These are phyloP conservation scores for Chalciporus piperatoides DNA, from an alignment of 1,284 basidiomycete genomes.

Conservation along the genomic window DNA sequence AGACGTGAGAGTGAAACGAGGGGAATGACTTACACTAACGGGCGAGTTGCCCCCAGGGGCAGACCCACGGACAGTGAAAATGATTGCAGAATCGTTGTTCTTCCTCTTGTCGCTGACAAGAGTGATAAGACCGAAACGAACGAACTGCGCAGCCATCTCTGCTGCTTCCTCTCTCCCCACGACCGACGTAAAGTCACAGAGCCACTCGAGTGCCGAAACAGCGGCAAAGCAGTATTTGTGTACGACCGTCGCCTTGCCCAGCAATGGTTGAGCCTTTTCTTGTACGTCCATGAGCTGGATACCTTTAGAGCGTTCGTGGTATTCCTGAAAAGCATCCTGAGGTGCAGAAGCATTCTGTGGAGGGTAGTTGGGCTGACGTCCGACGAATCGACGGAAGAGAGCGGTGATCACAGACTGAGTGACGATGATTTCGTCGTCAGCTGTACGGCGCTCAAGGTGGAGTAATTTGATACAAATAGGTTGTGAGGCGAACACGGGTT, in stretches of 20 bases:
- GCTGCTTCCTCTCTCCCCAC: constrained; percentile 96
- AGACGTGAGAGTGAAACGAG: constrained; percentile 14
- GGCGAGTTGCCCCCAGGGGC: constrained; percentile 69
- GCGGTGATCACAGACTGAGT: constrained; percentile 92
- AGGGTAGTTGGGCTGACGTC: constrained; percentile 78
- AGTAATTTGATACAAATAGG: constrained; percentile 98
- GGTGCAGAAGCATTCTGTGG: constrained; percentile 41
- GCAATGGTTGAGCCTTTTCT: constrained; percentile 54
- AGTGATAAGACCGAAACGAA: constrained; percentile 87
- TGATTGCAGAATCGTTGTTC: constrained; percentile 83
- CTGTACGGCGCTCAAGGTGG: constrained; percentile 88
- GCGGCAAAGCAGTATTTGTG: constrained; percentile 87
- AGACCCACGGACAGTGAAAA: constrained; percentile 85
- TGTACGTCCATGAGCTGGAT: constrained; percentile 67
- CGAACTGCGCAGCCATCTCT: constrained; percentile 96
- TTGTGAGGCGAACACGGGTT: constrained; percentile 87
- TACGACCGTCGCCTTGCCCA: constrained; percentile 41
- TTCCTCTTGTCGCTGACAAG: constrained; percentile 87
- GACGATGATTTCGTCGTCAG: constrained; percentile 97
- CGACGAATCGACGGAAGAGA: constrained; percentile 92
- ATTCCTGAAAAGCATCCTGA: constrained; percentile 68
- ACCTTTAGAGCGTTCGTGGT: constrained; percentile 76
- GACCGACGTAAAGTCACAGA: constrained; percentile 96
- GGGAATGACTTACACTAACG: constrained; percentile 54
- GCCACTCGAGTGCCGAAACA: constrained; percentile 89